These are phyloP conservation scores for Erythrobasidium yunnanense DNA, from an alignment of 768 basidiomycete genomes.

Conservation along the genomic window DNA sequence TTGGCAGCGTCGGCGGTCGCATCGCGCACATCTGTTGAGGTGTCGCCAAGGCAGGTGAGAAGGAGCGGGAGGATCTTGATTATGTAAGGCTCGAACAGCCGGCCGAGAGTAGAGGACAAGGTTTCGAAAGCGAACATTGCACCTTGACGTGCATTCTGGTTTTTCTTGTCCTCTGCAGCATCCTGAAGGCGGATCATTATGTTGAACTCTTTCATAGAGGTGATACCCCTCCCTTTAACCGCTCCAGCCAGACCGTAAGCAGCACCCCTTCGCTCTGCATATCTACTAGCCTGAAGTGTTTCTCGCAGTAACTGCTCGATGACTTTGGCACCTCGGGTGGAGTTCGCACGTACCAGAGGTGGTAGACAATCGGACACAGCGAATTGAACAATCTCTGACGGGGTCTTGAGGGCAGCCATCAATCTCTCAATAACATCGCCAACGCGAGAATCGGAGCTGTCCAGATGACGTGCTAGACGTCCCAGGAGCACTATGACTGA, in stretches of 20 bases:
- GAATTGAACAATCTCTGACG: conserved; percentile 88
- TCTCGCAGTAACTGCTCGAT: conserved; percentile 67
- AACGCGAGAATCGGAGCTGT: conserved; percentile 62
- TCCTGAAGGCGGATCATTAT: conserved; percentile 61
- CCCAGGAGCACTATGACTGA: conserved; percentile 91
- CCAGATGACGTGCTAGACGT: conserved; percentile 76
- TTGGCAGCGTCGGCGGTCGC: conserved; percentile 82
- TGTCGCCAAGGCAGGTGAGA: conserved; percentile 74
- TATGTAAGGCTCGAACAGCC: conserved; percentile 87
- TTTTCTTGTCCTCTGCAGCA: conserved; percentile 79
- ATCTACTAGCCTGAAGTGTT: conserved; percentile 67
- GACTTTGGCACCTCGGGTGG: conserved; percentile 53
- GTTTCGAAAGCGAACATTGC: conserved; percentile 93
- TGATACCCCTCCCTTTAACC: conserved; percentile 78
- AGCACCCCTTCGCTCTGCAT: conserved; percentile 88
- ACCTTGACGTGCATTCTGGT: conserved; percentile 76
- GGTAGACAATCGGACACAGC: conserved; percentile 92
- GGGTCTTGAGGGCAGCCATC: conserved; percentile 80
- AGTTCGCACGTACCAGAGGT: conserved; percentile 65
- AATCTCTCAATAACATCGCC: conserved; percentile 71
- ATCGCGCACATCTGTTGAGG: conserved; percentile 75
- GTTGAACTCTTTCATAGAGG: conserved; percentile 70
- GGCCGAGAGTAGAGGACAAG: conserved; percentile 69
- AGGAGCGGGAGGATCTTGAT: conserved; percentile 71
- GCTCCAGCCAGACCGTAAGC: conserved; percentile 92